Base-by-base conservation (phyloP, 148 eudicot genomes). In the Amaranthus cruentus region DNA sequence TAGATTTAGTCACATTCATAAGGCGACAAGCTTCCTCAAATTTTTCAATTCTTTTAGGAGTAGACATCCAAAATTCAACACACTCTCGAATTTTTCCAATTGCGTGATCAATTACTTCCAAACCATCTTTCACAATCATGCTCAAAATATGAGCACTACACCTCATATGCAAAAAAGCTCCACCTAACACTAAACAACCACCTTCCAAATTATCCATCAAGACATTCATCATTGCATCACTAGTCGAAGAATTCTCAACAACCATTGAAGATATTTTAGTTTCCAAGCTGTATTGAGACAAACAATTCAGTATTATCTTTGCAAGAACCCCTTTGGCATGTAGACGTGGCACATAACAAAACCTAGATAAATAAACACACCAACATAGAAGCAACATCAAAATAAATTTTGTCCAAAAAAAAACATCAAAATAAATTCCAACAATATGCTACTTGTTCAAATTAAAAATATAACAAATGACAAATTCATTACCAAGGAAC, bases 161-260 rank as follows among this genome's bases (percentile, higher is more conserved):
- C 47, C 74, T 47, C 58, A 57, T 42, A 10, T 57, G 52, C 65
- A 71, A 56, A 9, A 71, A 47, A n/a, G 3, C 53, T 10, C 64
- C 74, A 10, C 15, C 7, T 48, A 48, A 66, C 54, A 47, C 14
- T 10, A 66, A 49, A 12, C 10, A 28, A 6, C 46, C 46, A 9
- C 11, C 55, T 57, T 69, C 50, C 5, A 69, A 38, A 4, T 54
- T 71, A n/a, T 46, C 10, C 6, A 56, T 3, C 61, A 71, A 12
- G n/a, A 58, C 49, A 47, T 57, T 56, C 52, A 71, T 71, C 74
- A 71, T 71, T 57, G 14, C 63, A 44, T 71, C 74, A 57, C 58
- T 56, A 46, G 66, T 71, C 14, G 43, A 46, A 59, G 65, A 71
- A 71, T 47, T 71, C 44, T 71, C 66, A 46, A 71, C 53, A 9